Percentiles rank a stretch among this genome's conserved stretches.
phyloP scores from a whole-genome alignment of 345 rosid species.

The Brassica juncea region DNA sequence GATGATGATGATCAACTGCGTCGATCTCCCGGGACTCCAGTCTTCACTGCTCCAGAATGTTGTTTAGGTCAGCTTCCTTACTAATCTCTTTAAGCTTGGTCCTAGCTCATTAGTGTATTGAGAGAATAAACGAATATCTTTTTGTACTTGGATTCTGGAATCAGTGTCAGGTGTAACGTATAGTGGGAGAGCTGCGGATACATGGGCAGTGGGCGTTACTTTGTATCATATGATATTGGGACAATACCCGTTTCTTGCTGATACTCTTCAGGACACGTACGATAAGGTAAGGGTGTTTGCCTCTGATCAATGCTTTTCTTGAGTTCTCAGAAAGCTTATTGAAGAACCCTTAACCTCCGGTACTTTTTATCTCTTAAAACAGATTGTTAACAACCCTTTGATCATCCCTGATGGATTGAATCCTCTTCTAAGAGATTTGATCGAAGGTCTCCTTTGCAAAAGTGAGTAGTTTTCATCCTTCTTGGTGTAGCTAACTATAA shows the following conservation, averaged over 20 bases:
- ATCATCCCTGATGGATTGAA: slow-evolving; percentile 67
- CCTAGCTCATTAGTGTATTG: not conserved
- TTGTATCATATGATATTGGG: slow-evolving; percentile 87
- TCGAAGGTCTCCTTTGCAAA: slow-evolving; percentile 93
- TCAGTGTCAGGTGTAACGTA: slow-evolving; percentile 73
- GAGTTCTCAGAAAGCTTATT: not conserved
- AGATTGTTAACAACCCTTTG: slow-evolving; percentile 82
- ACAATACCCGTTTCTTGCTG: slow-evolving; percentile 90
- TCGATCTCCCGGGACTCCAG: slow-evolving; percentile 99
- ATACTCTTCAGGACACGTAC: slow-evolving; percentile 91
- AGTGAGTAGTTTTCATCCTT: slow-evolving; percentile 46
- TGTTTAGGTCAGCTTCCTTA: slow-evolving; percentile 64
- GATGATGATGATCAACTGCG: slow-evolving; percentile 95
- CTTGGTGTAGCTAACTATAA: not conserved
- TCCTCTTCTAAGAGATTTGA: slow-evolving; percentile 62
- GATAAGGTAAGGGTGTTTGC: slow-evolving; percentile 68
- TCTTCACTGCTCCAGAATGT: slow-evolving; percentile 99
- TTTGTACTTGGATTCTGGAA: slow-evolving; percentile 3
- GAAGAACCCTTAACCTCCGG: not conserved
- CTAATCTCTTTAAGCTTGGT: not conserved
- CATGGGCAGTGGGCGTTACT: slow-evolving; percentile 97
- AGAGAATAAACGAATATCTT: not conserved
- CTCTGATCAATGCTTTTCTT: not conserved
- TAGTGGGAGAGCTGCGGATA: slow-evolving; percentile 88
- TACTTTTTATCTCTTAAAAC: slow-evolving; percentile 24